A percentile compares a stretch with the other conserved stretches of the same genome.
Conservation (phyloP, 208 protist species). For the Trypanosoma cruzi region DNA sequence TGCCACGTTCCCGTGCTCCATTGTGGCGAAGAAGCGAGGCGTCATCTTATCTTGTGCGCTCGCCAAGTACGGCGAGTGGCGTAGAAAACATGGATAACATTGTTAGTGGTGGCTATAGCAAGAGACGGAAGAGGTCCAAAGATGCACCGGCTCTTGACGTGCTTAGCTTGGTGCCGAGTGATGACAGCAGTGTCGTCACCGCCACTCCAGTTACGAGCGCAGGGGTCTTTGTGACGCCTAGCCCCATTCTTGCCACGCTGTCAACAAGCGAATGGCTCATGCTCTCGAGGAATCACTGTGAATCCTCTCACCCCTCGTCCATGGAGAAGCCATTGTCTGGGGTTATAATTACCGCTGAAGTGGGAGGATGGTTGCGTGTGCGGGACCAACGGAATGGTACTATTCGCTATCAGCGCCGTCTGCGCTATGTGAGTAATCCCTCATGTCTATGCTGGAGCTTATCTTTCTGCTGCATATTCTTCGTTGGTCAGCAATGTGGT, state of each 20-base stretch:
- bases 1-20: neutral
- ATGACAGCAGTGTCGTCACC: neutral
- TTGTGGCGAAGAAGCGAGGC: conserved; percentile 2
- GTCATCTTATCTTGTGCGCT: conserved; percentile 19
- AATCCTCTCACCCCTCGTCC: neutral
- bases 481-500: conserved; percentile 39
- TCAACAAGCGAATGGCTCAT: conserved; percentile 9
- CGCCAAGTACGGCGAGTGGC: neutral
- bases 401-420: conserved; percentile 45
- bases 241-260: conserved; percentile 38
- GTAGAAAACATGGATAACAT: neutral
- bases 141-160: neutral
- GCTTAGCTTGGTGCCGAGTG: neutral
- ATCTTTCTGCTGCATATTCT: neutral
- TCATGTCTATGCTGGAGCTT: conserved; percentile 33
- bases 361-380: conserved; percentile 52
- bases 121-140: neutral
- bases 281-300: neutral
- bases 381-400: conserved; percentile 37
- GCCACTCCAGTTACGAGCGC: conserved; percentile 12
- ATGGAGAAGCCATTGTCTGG: conserved; percentile 9
- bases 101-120: neutral
- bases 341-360: conserved; percentile 44
- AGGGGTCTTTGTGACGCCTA: conserved; percentile 46
- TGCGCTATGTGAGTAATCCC: conserved; percentile 35